A percentile compares a stretch with the other conserved stretches of the same genome.
Evolutionary conservation across 352 stramenopile species (phyloP).

Genomic region (Thalassiosira exigua): DNA sequence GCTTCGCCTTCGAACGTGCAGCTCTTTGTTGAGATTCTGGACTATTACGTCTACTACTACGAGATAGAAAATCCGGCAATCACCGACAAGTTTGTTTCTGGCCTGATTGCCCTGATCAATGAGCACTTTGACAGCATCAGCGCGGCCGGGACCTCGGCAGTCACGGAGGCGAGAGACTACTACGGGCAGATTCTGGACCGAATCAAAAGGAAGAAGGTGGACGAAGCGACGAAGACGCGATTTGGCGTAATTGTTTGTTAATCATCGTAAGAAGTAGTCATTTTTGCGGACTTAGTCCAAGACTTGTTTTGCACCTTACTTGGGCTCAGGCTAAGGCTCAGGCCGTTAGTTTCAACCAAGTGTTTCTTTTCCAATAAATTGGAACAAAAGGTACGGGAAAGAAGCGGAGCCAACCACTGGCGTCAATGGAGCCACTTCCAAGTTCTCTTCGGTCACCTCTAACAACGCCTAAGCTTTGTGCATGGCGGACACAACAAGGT

Average conservation of each 20-base stretch:
- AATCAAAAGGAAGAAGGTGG: constrained; percentile 70
- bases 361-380: too few species aligned
- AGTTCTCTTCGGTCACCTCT: too few species aligned
- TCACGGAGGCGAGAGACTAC: constrained; percentile 65
- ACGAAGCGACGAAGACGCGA: constrained; percentile 60
- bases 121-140: constrained; percentile 93
- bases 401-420: too few species aligned
- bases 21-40: constrained; percentile 97
- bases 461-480: too few species aligned
- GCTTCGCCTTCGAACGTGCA: constrained; percentile 88
- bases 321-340: too few species aligned
- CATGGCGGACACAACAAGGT: too few species aligned
- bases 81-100: constrained; percentile 84
- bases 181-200: constrained; percentile 63
- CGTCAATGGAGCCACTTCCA: too few species aligned
- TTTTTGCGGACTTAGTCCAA: too few species aligned
- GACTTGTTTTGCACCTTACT: too few species aligned
- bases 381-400: too few species aligned
- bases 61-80: constrained; percentile 87
- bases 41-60: constrained; percentile 94
- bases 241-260: constrained; percentile 70
- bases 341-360: too few species aligned
- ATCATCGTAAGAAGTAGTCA: too few species aligned
- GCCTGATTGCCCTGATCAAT: constrained; percentile 85
- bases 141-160: constrained; percentile 42